Percentiles rank a stretch among this genome's conserved stretches.
Conservation (phyloP, 1,284 basidiomycete genomes). For the Agaricales sp. region DNA sequence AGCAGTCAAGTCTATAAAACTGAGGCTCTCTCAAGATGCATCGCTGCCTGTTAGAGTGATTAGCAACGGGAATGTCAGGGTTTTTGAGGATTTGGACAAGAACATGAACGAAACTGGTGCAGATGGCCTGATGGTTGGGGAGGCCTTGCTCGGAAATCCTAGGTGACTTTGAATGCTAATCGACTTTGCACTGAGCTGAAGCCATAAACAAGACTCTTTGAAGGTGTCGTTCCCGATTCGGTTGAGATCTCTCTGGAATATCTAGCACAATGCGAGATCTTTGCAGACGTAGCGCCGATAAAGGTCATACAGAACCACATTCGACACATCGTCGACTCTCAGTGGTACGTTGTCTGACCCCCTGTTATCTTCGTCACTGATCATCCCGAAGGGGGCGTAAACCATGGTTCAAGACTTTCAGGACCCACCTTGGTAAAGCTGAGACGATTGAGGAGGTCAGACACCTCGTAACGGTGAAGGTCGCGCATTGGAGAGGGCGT, state of each 20-base stretch:
- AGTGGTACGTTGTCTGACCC: constrained; percentile 35
- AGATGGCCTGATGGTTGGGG: constrained; percentile 71
- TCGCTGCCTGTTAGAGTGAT: constrained; percentile 42
- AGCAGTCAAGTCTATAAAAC: constrained; percentile 44
- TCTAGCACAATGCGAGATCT: constrained; percentile 39
- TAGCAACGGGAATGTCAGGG: constrained; percentile 69
- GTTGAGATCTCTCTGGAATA: constrained; percentile 55
- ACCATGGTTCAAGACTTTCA: constrained; percentile 12
- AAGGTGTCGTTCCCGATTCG: constrained; percentile 41
- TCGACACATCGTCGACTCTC: constrained; percentile 49
- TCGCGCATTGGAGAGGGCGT: constrained; percentile 11
- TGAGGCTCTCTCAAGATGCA: constrained; percentile 19
- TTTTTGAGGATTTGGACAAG: constrained; percentile 39
- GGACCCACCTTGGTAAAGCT: constrained; percentile 7
- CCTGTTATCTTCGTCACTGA: not conserved
- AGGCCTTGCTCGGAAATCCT: constrained; percentile 60
- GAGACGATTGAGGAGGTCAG: constrained; percentile 11
- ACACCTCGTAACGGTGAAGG: constrained; percentile 10
- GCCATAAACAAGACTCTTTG: constrained; percentile 37
- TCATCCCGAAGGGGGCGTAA: constrained; percentile 6
- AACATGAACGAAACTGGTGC: constrained; percentile 52
- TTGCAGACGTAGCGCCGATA: constrained; percentile 36
- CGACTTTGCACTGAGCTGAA: constrained; percentile 1
- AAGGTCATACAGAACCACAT: constrained; percentile 46
- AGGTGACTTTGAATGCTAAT: constrained; percentile 31